Evolutionary conservation across 2,329 filamentous ascomycete genomes (phyloP), one percentile per base, ranked within the genome.

Genomic region (Aureobasidium zeae): DNA sequence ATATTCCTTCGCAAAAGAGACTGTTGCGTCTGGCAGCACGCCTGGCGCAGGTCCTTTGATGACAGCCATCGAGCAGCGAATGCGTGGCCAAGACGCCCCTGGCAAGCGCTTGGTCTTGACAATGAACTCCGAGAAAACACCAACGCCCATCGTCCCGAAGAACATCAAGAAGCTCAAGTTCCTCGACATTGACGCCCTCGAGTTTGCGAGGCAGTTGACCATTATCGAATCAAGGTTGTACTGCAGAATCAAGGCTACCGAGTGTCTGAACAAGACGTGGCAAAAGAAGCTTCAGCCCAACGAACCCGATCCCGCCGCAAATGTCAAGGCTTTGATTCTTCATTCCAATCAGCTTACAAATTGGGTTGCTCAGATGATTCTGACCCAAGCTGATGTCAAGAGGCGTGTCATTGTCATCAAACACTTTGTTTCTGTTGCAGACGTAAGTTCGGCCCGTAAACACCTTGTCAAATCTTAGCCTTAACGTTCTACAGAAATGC

Each of bases 131-230:
- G 81, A 81, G 54, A 81, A 85, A 50, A 83, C 85, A 1, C 89
- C 91, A 3, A 70, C 83, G 25, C 86, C 91, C 1, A 95, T 96
- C 58, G 79, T 95, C 61, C 91, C 91, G 1, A 95, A 94, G 73
- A 95, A 96, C 62, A 94, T 98, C 87, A 95, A 91, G 75, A 98
- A 95, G 66, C 76, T 98, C 54, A 98, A 96, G 64, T 96, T 98
- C 67, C 68, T 96, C 45, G 91, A 98, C 59, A 95, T 98, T 54
- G 91, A 98, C 59, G 80, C 87, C 0, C 85, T 83, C 0, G 91
- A 98, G 60, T 96, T 98, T 63, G 91, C 91, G n/a, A 81, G 91
- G 35, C 91, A 98, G 63, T 73, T 98, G 50, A 98, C 91, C 0
- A 91, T 98, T 52, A 94, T 96, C 51, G 91, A 98, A 63, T 94